phyloP scores from a whole-genome alignment of 169 alveolate genomes.

The Prorocentrum cordatum region DNA sequence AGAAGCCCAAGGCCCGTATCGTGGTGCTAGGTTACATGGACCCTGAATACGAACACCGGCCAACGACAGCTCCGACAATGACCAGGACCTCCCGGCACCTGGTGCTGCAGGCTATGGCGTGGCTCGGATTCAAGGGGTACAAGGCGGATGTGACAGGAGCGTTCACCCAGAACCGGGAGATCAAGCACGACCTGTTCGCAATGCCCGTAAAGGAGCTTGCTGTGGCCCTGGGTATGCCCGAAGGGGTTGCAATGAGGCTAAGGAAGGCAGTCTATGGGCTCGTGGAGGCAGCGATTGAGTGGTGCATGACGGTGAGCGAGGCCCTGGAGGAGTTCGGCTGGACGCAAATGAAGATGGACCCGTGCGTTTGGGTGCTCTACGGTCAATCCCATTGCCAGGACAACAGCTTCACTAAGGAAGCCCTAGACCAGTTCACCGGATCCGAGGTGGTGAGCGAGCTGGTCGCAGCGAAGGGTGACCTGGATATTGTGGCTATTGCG shows the following conservation, averaged over 20 bases:
- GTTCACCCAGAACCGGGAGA: not conserved
- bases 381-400: too few species aligned
- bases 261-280: not conserved
- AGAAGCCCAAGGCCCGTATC: not conserved
- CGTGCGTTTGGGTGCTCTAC: slow-evolving; percentile 7
- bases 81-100: not conserved
- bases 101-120: not conserved
- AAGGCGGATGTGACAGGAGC: slow-evolving; percentile 11
- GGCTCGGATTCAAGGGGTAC: not conserved
- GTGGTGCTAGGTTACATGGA: not conserved
- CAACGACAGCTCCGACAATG: not conserved
- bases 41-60: not conserved
- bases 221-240: not conserved
- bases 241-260: not conserved
- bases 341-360: not conserved
- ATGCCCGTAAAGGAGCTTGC: not conserved
- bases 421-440: too few species aligned
- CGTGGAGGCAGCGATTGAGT: not conserved
- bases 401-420: too few species aligned
- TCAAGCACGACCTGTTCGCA: not conserved
- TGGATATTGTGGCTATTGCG: not conserved
- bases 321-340: not conserved
- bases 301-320: not conserved
- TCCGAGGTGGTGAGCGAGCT: too few species aligned
- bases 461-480: too few species aligned